A percentile compares a stretch with the other conserved stretches of the same genome.
These are phyloP conservation scores for Phaeotremella fagi DNA, from an alignment of 768 basidiomycete species.

Conservation along the genomic window DNA sequence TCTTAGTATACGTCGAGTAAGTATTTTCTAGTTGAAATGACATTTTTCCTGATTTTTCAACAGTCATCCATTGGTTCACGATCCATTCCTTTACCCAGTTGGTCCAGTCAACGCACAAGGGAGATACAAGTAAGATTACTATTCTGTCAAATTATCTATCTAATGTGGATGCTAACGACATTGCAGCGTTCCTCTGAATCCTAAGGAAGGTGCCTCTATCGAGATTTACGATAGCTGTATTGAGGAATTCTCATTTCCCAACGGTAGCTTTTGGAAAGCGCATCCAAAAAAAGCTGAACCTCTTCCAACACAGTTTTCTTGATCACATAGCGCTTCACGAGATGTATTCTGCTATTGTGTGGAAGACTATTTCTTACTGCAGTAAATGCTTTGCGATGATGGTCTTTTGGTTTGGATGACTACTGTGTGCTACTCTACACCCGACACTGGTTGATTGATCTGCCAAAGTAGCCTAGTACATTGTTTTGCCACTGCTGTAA, in stretches of 20 bases:
- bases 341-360: too few relatives aligned
- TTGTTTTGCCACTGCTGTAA: too few relatives aligned
- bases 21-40: background rate
- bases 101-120: slow-evolving; percentile 72
- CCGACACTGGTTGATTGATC: too few relatives aligned
- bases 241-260: slow-evolving; percentile 76
- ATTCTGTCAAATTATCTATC: slow-evolving; percentile 44
- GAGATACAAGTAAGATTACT: slow-evolving; percentile 60
- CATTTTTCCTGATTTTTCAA: slow-evolving; percentile 57
- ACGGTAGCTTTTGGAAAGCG: slow-evolving; percentile 69
- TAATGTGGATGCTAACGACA: slow-evolving; percentile 58
- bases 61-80: slow-evolving; percentile 66
- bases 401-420: too few relatives aligned
- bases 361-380: too few relatives aligned
- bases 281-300: slow-evolving; percentile 30
- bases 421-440: too few relatives aligned
- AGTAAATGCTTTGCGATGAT: too few relatives aligned
- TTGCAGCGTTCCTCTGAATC: slow-evolving; percentile 69
- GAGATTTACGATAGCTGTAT: slow-evolving; percentile 81
- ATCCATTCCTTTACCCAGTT: slow-evolving; percentile 83
- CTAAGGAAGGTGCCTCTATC: slow-evolving; percentile 76
- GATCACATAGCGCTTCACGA: too few relatives aligned
- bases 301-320: background rate
- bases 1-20: slow-evolving; percentile 58
- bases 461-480: too few relatives aligned